These are phyloP conservation scores for Brasenia schreberi DNA, from an alignment of 164 flowering plant genomes.

Conservation along the genomic window DNA sequence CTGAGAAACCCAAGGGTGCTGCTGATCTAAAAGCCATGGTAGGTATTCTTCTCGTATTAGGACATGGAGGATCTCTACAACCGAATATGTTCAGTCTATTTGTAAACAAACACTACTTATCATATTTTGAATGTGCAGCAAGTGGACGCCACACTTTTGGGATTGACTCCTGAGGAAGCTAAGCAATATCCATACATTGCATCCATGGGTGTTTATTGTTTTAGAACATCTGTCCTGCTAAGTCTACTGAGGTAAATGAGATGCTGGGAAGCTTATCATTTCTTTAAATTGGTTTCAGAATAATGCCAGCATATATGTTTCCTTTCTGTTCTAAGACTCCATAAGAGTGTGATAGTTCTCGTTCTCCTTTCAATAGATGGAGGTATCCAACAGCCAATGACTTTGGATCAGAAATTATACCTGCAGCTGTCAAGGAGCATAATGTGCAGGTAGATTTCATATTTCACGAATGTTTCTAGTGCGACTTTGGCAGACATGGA, in stretches of 20 bases:
- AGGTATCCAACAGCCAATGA: slow-evolving; percentile 84
- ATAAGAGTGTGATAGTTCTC: not conserved
- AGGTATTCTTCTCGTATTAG: not conserved
- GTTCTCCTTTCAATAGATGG: slow-evolving; percentile 16
- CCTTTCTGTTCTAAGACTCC: not conserved
- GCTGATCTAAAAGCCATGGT: slow-evolving; percentile 76
- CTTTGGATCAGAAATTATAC: slow-evolving; percentile 96
- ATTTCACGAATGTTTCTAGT: not conserved
- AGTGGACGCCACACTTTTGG: slow-evolving; percentile 61
- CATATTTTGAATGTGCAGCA: slow-evolving; percentile 32
- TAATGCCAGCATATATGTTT: too few species aligned
- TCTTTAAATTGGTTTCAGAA: too few species aligned
- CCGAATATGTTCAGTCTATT: too few species aligned
- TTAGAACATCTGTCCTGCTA: slow-evolving; percentile 54
- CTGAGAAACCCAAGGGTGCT: slow-evolving; percentile 88
- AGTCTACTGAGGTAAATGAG: slow-evolving; percentile 38
- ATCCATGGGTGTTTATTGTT: slow-evolving; percentile 94
- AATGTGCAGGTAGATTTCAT: slow-evolving; percentile 47
- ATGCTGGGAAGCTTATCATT: not conserved
- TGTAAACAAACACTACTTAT: too few species aligned
- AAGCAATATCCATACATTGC: slow-evolving; percentile 65
- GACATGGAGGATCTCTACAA: too few species aligned
- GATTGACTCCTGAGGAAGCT: slow-evolving; percentile 67
- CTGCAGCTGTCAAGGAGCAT: slow-evolving; percentile 65
- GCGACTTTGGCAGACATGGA: not conserved